Evolutionary conservation across 345 rosid species (phyloP).

Genomic region (Acer saccharum): DNA sequence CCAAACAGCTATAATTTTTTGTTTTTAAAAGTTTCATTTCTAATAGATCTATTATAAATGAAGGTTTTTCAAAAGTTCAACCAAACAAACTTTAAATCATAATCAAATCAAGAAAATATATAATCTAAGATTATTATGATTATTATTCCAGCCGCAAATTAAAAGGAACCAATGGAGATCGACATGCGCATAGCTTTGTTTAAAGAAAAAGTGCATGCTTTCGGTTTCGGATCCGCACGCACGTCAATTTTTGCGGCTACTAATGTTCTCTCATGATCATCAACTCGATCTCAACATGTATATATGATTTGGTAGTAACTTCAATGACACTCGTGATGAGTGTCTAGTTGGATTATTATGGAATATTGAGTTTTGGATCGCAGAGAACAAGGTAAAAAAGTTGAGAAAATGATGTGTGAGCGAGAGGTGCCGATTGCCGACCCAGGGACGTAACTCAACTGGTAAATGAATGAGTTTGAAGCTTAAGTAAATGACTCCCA

Average conservation of each 20-base stretch:
- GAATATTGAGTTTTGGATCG: not conserved
- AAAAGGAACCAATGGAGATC: not conserved
- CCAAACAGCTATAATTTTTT: too few relatives aligned
- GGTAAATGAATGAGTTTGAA: too few relatives aligned
- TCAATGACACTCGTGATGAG: not conserved
- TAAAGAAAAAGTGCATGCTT: not conserved
- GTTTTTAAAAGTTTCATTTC: too few relatives aligned
- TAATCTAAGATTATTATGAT: too few relatives aligned
- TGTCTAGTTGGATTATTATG: not conserved
- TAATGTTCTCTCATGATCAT: not conserved
- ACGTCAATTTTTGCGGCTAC: conserved; percentile 18
- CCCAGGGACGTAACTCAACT: too few relatives aligned
- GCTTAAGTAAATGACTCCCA: too few relatives aligned
- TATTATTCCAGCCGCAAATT: not conserved
- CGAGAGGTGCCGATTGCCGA: not conserved
- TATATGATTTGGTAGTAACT: not conserved
- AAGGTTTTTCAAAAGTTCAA: too few relatives aligned
- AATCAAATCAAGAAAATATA: too few relatives aligned
- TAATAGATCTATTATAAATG: too few relatives aligned
- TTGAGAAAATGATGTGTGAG: not conserved
- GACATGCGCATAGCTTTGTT: not conserved
- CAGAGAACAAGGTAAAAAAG: not conserved
- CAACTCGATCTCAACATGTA: not conserved
- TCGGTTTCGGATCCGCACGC: conserved; percentile 4
- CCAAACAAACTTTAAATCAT: too few relatives aligned